Evolutionary conservation across 2,329 filamentous ascomycete species (phyloP).

Genomic region (Curvularia eragrostidis): DNA sequence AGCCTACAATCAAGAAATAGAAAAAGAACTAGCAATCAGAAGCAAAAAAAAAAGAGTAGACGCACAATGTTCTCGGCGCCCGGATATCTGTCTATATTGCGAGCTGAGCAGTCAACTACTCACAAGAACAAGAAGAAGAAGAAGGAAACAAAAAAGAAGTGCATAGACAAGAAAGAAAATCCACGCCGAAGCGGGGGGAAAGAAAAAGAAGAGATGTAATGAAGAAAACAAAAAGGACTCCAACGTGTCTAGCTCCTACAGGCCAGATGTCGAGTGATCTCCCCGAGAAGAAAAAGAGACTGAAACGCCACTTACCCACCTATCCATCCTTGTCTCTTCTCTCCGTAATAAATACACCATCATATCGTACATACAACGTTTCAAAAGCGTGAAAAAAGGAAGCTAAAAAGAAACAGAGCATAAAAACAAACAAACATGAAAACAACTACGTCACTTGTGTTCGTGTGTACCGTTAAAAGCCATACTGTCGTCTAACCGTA

Average conservation of each 20-base stretch:
- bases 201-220: neutral
- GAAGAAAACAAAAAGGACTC: conserved; percentile 1
- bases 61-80: neutral
- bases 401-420: neutral
- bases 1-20: neutral
- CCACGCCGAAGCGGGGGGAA: neutral
- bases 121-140: neutral
- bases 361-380: conserved; percentile 20
- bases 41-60: neutral
- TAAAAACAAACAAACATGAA: neutral
- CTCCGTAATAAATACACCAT: conserved; percentile 4
- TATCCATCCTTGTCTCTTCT: neutral
- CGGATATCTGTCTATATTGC: conserved; percentile 9
- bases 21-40: neutral
- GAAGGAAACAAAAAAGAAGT: neutral
- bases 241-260: conserved; percentile 13
- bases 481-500: conserved; percentile 22
- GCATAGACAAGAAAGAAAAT: neutral
- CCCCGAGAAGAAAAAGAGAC: neutral
- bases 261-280: conserved; percentile 12
- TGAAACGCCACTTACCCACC: neutral
- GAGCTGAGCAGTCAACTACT: neutral
- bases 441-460: neutral
- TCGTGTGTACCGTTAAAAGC: conserved; percentile 14
- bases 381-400: conserved; percentile 1